Evolutionary conservation across 768 basidiomycete genomes (phyloP).

Genomic region (Dentipellis fragilis): DNA sequence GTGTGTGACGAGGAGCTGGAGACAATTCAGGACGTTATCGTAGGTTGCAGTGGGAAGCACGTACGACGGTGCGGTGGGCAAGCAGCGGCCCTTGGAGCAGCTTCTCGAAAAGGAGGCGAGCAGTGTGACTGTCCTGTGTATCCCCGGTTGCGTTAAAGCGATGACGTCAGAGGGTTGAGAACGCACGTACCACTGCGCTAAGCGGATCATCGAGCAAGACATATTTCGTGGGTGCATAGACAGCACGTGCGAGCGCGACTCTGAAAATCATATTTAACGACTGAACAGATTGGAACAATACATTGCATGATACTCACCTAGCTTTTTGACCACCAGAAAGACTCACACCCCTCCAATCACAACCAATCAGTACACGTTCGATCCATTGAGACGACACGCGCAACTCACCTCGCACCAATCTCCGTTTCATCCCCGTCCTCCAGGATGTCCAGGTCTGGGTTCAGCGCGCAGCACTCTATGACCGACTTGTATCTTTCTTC

Average conservation of each 20-base stretch:
- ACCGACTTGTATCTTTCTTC: conserved; percentile 67
- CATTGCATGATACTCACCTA: conserved; percentile 28
- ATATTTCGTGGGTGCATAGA: conserved; percentile 45
- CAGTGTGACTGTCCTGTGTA: conserved; percentile 57
- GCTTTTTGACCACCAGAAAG: conserved; percentile 81
- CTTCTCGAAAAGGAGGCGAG: conserved; percentile 50
- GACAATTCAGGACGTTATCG: neutral
- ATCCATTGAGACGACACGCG: neutral
- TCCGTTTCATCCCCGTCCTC: conserved; percentile 84
- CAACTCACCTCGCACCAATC: conserved; percentile 56
- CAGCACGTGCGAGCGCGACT: conserved; percentile 75
- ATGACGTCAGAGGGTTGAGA: conserved; percentile 4
- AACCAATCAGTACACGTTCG: conserved; percentile 1
- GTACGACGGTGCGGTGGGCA: conserved; percentile 55
- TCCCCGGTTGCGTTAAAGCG: neutral
- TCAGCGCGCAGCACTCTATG: conserved; percentile 77
- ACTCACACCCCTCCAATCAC: conserved; percentile 46
- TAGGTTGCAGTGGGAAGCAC: conserved; percentile 7
- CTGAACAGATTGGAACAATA: neutral
- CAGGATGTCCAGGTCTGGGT: conserved; percentile 70
- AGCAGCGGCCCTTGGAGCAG: conserved; percentile 61
- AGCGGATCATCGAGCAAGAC: conserved; percentile 76
- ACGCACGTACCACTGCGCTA: conserved; percentile 60
- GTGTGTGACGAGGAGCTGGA: conserved; percentile 65
- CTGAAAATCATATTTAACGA: conserved; percentile 23